A percentile compares a stretch with the other conserved stretches of the same genome.
phyloP scores from a whole-genome alignment of 2,329 filamentous ascomycete species.

The Daldinia eschscholtzii region DNA sequence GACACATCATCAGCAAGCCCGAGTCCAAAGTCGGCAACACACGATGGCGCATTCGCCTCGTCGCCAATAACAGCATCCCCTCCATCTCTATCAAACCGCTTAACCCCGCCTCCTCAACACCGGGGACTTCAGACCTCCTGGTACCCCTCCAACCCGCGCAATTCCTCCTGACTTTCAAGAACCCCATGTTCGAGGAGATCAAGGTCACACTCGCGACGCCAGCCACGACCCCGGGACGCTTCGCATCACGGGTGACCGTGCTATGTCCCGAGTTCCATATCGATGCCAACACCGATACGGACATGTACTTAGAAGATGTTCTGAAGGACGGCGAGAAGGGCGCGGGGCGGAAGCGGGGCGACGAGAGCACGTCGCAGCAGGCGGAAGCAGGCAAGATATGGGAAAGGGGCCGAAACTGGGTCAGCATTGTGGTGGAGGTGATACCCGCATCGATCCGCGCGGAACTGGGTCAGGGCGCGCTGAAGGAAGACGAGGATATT shows the following conservation, averaged over 20 bases:
- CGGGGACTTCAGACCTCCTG: conserved; percentile 55
- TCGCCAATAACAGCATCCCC: conserved; percentile 90
- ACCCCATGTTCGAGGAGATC: conserved; percentile 92
- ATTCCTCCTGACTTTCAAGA: conserved; percentile 90
- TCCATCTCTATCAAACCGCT: conserved; percentile 79
- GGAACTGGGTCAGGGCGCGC: conserved; percentile 59
- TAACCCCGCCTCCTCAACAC: conserved; percentile 43
- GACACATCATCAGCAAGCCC: conserved; percentile 94
- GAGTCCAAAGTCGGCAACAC: conserved; percentile 91
- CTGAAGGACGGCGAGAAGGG: conserved; percentile 68
- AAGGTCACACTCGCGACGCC: conserved; percentile 90
- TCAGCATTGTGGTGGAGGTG: conserved; percentile 92
- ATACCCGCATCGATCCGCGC: conserved; percentile 71
- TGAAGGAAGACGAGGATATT: conserved; percentile 71
- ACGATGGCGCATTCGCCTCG: conserved; percentile 90
- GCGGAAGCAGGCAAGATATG: conserved; percentile 95
- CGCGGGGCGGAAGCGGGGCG: conserved; percentile 55
- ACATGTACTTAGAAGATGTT: conserved; percentile 87
- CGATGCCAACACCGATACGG: conserved; percentile 87
- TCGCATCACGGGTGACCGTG: conserved; percentile 85
- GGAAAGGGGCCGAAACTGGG: conserved; percentile 94
- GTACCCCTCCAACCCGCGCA: conserved; percentile 74
- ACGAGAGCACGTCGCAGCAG: conserved; percentile 61
- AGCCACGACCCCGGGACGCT: conserved; percentile 79
- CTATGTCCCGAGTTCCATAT: conserved; percentile 95